Base-by-base conservation (phyloP, 805 yeast species). In the Komagataella phaffii region DNA sequence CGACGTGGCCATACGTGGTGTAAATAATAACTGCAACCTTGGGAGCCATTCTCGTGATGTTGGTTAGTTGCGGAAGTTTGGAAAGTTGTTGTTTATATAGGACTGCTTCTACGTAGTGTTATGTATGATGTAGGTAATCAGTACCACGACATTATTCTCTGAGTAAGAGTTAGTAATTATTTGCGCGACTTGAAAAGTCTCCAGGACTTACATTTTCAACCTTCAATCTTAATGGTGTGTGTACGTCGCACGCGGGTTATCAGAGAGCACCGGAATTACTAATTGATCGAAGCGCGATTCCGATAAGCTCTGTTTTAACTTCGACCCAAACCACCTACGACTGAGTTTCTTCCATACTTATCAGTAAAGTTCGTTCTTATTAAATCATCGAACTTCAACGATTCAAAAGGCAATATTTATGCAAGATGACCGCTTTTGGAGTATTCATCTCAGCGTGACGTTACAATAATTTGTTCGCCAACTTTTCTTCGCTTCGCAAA, bases 1-100 rank as follows among this genome's bases (percentile, higher is more conserved):
- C 77, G 57, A 87, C 70, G 68, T 88, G 96, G 55, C 88, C 89
- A 70, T 84, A 88, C 46, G 81, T 71, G 23, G 96, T 83, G 75
- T 88, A 89, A 52, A 75, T 71, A 54, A 82, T 73, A 60, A 81
- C 72, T 57, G 58, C 58, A 44, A 53, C 47, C 44, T 54, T 55
- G 47, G 55, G 56, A 43, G 58, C 53, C 58, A 55, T 55, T 50
- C 18, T 24, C 30, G 17, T 24, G 14, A 17, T 8, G 17, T 17
- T 47, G 7, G 23, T 21, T 48, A 24, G 44, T 6, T 48, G 19
- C 6, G 44, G 18, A 17, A 36, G 24, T 3, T 43, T 43, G 45
- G 7, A 43, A 3, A 14, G 40, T 10, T 30, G 12, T 4, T 5
- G 40, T 10, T 30, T 30, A 30, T 30, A 30, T 30, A 30, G 2